Percentiles rank a stretch among this genome's conserved stretches.
phyloP scores from a whole-genome alignment of 495 filamentous ascomycete genomes.

The Tuber brumale region DNA sequence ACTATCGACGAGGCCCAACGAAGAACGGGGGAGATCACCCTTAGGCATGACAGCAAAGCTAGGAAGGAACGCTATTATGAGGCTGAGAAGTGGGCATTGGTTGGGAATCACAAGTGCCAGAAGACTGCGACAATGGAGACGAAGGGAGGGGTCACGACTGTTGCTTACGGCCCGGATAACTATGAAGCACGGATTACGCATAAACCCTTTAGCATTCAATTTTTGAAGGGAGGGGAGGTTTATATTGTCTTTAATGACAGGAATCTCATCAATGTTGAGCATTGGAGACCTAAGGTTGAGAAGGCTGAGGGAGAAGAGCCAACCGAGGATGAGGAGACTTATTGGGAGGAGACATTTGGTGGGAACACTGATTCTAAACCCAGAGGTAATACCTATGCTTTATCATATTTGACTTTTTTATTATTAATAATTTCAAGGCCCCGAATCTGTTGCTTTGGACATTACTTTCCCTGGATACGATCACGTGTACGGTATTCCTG shows the following conservation, averaged over 20 bases:
- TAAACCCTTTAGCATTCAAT: constrained; percentile 74
- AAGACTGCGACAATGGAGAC: constrained; percentile 45
- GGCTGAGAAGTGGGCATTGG: constrained; percentile 75
- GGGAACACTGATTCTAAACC: constrained; percentile 92
- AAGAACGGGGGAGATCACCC: constrained; percentile 77
- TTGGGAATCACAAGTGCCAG: constrained; percentile 63
- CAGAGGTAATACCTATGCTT: constrained; percentile 47
- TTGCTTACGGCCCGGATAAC: constrained; percentile 71
- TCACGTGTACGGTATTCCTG: constrained; percentile 91
- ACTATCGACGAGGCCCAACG: constrained; percentile 84
- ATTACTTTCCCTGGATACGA: constrained; percentile 86
- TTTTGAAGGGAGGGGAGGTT: constrained; percentile 71
- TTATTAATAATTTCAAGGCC: constrained; percentile 45
- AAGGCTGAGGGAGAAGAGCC: constrained; percentile 48
- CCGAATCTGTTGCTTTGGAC: constrained; percentile 84
- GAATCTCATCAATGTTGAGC: constrained; percentile 83
- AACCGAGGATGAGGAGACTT: constrained; percentile 71
- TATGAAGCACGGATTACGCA: constrained; percentile 74
- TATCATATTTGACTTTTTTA: background rate
- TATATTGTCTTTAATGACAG: constrained; percentile 83
- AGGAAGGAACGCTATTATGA: constrained; percentile 93
- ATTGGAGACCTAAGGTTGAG: constrained; percentile 88
- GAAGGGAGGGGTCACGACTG: constrained; percentile 59
- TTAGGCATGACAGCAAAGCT: constrained; percentile 74
- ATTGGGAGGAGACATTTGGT: constrained; percentile 96